Evolutionary conservation across 2,329 filamentous ascomycete genomes (phyloP).

Genomic region (Thyridium curvatum): DNA sequence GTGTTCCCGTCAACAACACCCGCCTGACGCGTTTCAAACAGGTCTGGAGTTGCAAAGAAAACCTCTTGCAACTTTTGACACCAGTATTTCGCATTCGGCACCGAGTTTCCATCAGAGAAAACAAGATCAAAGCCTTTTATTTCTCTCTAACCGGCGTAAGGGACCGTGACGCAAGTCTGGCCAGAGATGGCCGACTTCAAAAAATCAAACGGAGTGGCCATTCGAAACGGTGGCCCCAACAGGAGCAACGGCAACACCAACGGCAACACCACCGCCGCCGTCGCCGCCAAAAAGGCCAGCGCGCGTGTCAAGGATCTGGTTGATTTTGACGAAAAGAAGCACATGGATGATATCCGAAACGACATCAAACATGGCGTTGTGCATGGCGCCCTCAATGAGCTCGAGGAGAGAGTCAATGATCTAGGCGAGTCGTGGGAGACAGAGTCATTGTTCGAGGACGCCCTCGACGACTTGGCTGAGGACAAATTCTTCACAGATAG

Average conservation of each 20-base stretch:
- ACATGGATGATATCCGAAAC: slow-evolving; percentile 6
- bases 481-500: slow-evolving; percentile 39
- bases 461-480: slow-evolving; percentile 51
- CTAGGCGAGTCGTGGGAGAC: slow-evolving; percentile 54
- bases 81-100: neutral
- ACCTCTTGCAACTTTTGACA: neutral
- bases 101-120: neutral
- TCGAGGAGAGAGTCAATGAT: slow-evolving; percentile 46
- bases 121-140: neutral
- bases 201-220: too few relatives aligned
- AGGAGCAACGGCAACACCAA: neutral
- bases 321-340: slow-evolving; percentile 6
- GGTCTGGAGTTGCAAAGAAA: neutral
- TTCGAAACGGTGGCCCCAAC: too few relatives aligned
- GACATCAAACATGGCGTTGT: slow-evolving; percentile 11
- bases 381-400: slow-evolving; percentile 16
- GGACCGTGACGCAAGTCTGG: too few relatives aligned
- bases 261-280: neutral
- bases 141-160: too few relatives aligned
- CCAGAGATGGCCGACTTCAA: too few relatives aligned
- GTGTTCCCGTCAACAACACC: neutral
- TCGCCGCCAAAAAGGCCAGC: neutral
- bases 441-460: slow-evolving; percentile 58
- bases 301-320: slow-evolving; percentile 4
- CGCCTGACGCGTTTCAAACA: neutral